A percentile compares a stretch with the other conserved stretches of the same genome.
Evolutionary conservation across 1,284 basidiomycete genomes (phyloP).

Genomic region (Uromyces viciae-fabae): DNA sequence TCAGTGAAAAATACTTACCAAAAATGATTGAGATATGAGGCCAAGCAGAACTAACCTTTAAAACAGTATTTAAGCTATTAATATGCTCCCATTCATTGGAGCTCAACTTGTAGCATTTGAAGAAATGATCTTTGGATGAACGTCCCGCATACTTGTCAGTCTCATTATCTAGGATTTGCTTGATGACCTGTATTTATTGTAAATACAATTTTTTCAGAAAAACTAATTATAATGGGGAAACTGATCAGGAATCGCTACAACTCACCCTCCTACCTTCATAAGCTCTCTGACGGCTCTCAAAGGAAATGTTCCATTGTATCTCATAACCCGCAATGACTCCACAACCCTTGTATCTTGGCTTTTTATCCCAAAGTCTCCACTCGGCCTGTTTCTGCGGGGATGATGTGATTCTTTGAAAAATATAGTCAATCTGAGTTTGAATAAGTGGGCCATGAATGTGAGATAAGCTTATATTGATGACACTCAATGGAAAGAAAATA

Average conservation of each 20-base stretch:
- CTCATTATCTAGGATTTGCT: background rate
- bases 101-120: background rate
- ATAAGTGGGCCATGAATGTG: background rate
- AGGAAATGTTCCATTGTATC: background rate
- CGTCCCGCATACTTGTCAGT: background rate
- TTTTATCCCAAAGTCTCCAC: background rate
- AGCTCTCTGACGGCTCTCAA: background rate
- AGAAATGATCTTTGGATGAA: background rate
- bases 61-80: background rate
- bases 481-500: background rate
- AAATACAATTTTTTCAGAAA: too few relatives aligned
- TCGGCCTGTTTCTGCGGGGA: background rate
- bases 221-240: background rate
- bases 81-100: constrained; percentile 1
- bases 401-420: background rate
- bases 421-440: constrained; percentile 1
- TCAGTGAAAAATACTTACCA: background rate
- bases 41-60: background rate
- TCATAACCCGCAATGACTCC: background rate
- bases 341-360: background rate
- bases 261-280: background rate
- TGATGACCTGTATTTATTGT: too few relatives aligned
- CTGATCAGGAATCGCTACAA: background rate
- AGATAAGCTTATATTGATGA: background rate
- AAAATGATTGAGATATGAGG: background rate